Percentiles rank a stretch among this genome's conserved stretches.
These are phyloP conservation scores for Trifolium repens DNA, from an alignment of 306 rosid genomes.

Conservation along the genomic window DNA sequence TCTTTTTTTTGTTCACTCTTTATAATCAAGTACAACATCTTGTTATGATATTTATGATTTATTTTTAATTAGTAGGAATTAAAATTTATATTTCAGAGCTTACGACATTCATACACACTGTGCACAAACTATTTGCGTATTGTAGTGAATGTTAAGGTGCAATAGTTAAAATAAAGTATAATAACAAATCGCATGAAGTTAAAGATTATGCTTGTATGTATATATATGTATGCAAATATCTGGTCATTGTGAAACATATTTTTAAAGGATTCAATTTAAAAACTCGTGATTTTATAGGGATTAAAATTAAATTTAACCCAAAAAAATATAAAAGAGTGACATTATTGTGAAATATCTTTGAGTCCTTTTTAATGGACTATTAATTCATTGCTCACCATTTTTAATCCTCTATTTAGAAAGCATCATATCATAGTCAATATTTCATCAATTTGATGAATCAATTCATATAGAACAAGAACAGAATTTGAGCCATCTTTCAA, in stretches of 20 bases:
- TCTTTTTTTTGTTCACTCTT: neutral
- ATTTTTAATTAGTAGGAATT: neutral
- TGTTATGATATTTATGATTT: neutral
- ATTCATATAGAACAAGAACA: too few relatives aligned
- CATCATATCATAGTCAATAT: too few relatives aligned
- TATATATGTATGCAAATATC: too few relatives aligned
- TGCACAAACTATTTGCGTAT: neutral
- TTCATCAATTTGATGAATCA: neutral
- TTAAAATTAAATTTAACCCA: neutral
- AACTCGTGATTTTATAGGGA: neutral
- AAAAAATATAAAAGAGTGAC: neutral
- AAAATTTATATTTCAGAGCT: neutral
- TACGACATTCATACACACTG: neutral
- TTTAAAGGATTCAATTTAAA: too few relatives aligned
- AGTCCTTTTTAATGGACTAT: neutral
- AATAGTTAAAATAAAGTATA: neutral
- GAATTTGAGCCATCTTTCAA: too few relatives aligned
- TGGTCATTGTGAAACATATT: neutral
- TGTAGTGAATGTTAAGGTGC: neutral
- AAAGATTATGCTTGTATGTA: too few relatives aligned
- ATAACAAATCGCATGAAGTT: neutral
- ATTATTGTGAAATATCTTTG: neutral
- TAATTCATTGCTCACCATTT: neutral
- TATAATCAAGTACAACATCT: neutral
- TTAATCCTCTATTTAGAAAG: neutral